These are phyloP conservation scores for Lepiota brunneoincarnata DNA, from an alignment of 768 basidiomycete genomes.

Conservation along the genomic window DNA sequence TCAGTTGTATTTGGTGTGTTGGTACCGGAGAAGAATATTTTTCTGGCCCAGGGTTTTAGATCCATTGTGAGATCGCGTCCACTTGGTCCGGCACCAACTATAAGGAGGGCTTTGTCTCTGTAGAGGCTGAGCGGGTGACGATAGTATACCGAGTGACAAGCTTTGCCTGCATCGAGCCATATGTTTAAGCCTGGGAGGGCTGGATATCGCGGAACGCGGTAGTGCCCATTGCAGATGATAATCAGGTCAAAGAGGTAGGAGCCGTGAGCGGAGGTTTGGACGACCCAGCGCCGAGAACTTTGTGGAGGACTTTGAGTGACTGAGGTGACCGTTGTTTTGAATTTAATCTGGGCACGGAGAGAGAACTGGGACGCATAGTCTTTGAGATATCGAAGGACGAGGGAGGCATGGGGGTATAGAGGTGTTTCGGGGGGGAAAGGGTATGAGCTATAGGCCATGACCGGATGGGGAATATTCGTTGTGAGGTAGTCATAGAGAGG, in stretches of 20 bases:
- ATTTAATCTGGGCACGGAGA: slow-evolving; percentile 57
- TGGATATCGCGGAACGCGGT: slow-evolving; percentile 63
- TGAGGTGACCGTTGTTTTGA: slow-evolving; percentile 54
- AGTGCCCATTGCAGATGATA: slow-evolving; percentile 76
- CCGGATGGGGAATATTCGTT: slow-evolving; percentile 78
- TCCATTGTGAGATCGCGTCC: slow-evolving; percentile 67
- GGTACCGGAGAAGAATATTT: slow-evolving; percentile 56
- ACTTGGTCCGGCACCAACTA: slow-evolving; percentile 60
- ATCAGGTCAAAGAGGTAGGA: slow-evolving; percentile 54
- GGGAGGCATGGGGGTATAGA: slow-evolving; percentile 60
- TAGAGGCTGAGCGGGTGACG: slow-evolving; percentile 40
- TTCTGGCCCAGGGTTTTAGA: slow-evolving; percentile 39
- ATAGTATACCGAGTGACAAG: slow-evolving; percentile 69
- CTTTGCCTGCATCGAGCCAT: slow-evolving; percentile 54
- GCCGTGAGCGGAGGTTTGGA: slow-evolving; percentile 34
- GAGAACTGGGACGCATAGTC: slow-evolving; percentile 62
- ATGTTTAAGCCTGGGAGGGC: slow-evolving; percentile 51
- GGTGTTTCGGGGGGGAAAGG: slow-evolving; percentile 71
- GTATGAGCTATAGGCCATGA: slow-evolving; percentile 68
- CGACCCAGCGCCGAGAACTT: slow-evolving; percentile 39
- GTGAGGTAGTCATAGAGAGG: slow-evolving; percentile 78
- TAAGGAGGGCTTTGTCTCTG: slow-evolving; percentile 41
- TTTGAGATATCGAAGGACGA: slow-evolving; percentile 68
- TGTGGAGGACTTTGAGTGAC: slow-evolving; percentile 33
- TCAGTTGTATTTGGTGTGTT: slow-evolving; percentile 29